A percentile compares a stretch with the other conserved stretches of the same genome.
Conservation (phyloP, 208 protist genomes). For the Trypanosoma theileri region DNA sequence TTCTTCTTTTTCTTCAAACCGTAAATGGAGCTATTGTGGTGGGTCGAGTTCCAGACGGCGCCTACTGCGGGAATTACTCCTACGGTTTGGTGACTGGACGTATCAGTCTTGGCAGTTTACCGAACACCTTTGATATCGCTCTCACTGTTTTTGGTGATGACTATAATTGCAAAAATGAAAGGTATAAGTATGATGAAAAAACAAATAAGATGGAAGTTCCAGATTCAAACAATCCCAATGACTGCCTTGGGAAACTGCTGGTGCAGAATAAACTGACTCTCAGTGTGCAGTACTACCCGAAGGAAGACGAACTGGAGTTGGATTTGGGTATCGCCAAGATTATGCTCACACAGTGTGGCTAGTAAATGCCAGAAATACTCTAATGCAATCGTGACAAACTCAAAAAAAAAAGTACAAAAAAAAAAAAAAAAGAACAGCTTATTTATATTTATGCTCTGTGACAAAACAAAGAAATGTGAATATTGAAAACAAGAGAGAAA, state of each 20-base stretch:
- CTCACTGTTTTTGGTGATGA: conserved; percentile 44
- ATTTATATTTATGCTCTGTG: not conserved
- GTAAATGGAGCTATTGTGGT: not conserved
- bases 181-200: conserved; percentile 56
- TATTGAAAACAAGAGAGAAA: too few species aligned
- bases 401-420: not conserved
- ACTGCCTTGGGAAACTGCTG: conserved; percentile 69
- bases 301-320: conserved; percentile 45
- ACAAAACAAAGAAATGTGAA: too few species aligned
- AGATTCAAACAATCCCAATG: conserved; percentile 44
- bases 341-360: conserved; percentile 43
- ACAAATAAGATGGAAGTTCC: conserved; percentile 37
- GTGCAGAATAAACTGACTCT: conserved; percentile 42
- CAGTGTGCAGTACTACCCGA: conserved; percentile 39
- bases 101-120: conserved; percentile 26
- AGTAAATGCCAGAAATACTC: conserved; percentile 5
- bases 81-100: conserved; percentile 46
- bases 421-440: not conserved
- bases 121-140: conserved; percentile 48
- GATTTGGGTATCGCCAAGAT: conserved; percentile 59
- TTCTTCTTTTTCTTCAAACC: conserved; percentile 3
- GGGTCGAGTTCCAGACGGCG: conserved; percentile 28
- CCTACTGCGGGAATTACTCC: conserved; percentile 65
- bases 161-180: conserved; percentile 54
- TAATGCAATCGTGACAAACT: not conserved